phyloP scores from a whole-genome alignment of 257 asterid genomes.

The Thymus quinquecostatus region DNA sequence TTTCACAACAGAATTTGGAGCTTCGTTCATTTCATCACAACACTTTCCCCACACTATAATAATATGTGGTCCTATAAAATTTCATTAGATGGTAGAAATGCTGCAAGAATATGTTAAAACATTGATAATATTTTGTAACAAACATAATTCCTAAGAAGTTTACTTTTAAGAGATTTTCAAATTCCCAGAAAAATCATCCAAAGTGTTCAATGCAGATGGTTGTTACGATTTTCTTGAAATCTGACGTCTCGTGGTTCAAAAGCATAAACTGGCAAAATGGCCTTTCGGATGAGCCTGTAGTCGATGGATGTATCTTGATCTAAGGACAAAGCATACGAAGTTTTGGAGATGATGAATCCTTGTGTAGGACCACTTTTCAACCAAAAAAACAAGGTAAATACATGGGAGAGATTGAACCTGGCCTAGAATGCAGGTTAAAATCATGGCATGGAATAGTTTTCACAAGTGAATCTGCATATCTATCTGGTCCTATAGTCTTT shows the following conservation, averaged over 20 bases:
- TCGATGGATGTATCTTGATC: not conserved
- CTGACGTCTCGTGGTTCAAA: not conserved
- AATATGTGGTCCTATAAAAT: not conserved
- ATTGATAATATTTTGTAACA: not conserved
- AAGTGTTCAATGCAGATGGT: not conserved
- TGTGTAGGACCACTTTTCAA: constrained; percentile 22
- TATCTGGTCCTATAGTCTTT: constrained; percentile 27
- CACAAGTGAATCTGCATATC: constrained; percentile 22
- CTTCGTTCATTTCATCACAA: too few species aligned
- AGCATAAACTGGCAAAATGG: constrained; percentile 19
- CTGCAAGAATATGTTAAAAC: not conserved
- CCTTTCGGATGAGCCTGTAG: constrained; percentile 15
- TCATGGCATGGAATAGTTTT: constrained; percentile 35
- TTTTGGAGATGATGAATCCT: constrained; percentile 14
- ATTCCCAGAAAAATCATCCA: not conserved
- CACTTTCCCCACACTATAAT: not conserved
- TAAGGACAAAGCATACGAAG: not conserved
- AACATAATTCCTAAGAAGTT: not conserved
- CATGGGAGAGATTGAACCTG: constrained; percentile 47
- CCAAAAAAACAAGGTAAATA: constrained; percentile 29
- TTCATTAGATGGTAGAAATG: not conserved
- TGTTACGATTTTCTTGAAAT: not conserved
- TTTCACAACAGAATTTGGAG: too few species aligned
- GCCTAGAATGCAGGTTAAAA: constrained; percentile 38
- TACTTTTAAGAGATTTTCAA: not conserved